Base-by-base conservation (phyloP, 139 green algal genomes). In the Zygnema circumcarinatum region DNA sequence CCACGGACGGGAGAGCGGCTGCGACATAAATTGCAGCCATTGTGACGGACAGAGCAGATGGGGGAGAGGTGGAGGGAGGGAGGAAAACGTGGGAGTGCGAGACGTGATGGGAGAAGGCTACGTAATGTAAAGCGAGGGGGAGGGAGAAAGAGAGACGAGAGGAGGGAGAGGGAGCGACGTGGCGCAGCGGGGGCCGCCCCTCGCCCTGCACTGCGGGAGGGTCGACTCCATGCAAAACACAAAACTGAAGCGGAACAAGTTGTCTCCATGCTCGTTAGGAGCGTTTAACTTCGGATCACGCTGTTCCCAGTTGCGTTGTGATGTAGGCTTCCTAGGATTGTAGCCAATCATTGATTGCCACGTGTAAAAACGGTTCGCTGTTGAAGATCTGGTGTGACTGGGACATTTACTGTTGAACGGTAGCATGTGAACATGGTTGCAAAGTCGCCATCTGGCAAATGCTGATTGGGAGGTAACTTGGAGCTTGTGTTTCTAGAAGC, bases 141-240 rank as follows among this genome's bases (percentile, higher is more conserved):
- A 25, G 16, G 16, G 62, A 81, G 68, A 40, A 85, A 83, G 32
- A 67, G 62, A 7, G 42, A 85, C n/a, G 79, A 84, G 31, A 36
- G 32, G 62, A 53, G 76, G 79, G 1, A 36, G 68, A 67, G 76
- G 1, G n/a, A 3, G 62, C 1, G 11, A 85, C 29, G 33, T 25
- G 47, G 47, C 16, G 47, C 7, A 62, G 47, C 7, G 16, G 16
- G 16, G 16, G 47, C 7, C 7, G 16, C 7, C 16, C 7, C 7
- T 62, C n/a, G n/a, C n/a, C n/a, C n/a, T n/a, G n/a, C n/a, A n/a
- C n/a, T n/a, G n/a, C n/a, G n/a, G n/a, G 16, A 62, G 16, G 7
- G 47, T 16, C 7, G 47, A 62, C 7, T 62, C 47, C 7, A 16
- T 62, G 16, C 7, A 62, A 16, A 62, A 62, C 7, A 62, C 16